Base-by-base conservation (phyloP, 768 basidiomycete genomes). In the Collybiopsis luxurians region DNA sequence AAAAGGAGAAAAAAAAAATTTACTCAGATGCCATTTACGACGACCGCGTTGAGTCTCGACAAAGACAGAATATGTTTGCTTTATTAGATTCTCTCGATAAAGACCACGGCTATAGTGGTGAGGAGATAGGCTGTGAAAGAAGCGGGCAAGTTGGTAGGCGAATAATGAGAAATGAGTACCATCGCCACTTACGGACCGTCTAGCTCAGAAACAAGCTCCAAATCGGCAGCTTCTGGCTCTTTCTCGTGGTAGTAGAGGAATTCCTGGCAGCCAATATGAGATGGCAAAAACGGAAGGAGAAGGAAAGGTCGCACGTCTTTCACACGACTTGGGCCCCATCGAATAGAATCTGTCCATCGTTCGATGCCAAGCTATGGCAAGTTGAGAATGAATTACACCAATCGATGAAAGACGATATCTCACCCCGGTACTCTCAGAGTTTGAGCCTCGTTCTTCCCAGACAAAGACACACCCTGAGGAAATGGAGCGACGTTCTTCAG, bases 21-120 rank as follows among this genome's bases (percentile, higher is more conserved):
- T 67, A 90, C 89, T 90, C 30, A 92, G 76, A 62, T 92, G 89
- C 89, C 89, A 91, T 63, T 92, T 92, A 60, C 85, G 78, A 56
- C 80, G 79, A n/a, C 87, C 88, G 55, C 75, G 71, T 17, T 78
- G 63, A 2, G 82, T 85, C n/a, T 86, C 79, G 36, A 90, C 86
- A 62, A 79, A 88, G 27, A 89, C 89, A 7, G 88, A 90, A 66
- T 89, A 92, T 0, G 89, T 91, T 67, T 92, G 89, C 64, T 91
- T 91, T 56, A 89, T 79, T 27, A 91, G 77, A 48, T 78, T 76
- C 36, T 79, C 72, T 45, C 78, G 75, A 21, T 63, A 63, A 27
- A 64, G 64, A 21, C 70, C 73, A 57, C 52, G 69, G 61, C 60
- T 62, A 63, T 47, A 60, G 60, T 56, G 55, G 68, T 59, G 61